phyloP scores from a whole-genome alignment of 768 basidiomycete genomes.

The Podaxis rugospora region DNA sequence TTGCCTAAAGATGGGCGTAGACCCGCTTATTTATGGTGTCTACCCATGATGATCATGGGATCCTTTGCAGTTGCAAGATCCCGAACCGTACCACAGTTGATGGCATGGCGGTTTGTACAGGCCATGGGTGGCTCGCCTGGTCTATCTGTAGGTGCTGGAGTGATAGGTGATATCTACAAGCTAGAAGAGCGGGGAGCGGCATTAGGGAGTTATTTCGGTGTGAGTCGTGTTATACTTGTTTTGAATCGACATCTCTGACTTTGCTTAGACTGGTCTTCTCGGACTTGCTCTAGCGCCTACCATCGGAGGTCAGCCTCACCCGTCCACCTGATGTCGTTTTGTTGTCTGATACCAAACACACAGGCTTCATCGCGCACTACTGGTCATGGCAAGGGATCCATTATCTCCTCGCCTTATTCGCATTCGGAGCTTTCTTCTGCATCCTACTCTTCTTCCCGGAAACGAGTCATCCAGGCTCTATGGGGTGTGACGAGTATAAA shows the following conservation, averaged over 20 bases:
- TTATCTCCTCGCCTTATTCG: conserved; percentile 34
- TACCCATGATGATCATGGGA: conserved; percentile 56
- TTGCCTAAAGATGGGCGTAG: conserved; percentile 55
- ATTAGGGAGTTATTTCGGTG: conserved; percentile 56
- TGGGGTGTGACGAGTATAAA: conserved; percentile 46
- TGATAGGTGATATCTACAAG: conserved; percentile 64
- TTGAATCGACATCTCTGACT: background rate
- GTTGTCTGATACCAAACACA: background rate
- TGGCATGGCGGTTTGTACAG: conserved; percentile 63
- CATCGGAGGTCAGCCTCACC: conserved; percentile 40
- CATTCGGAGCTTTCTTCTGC: conserved; percentile 33
- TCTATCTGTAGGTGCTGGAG: conserved; percentile 50
- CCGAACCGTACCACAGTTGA: conserved; percentile 36
- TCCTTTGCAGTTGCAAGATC: conserved; percentile 57
- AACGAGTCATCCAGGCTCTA: conserved; percentile 57
- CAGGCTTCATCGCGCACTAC: conserved; percentile 49
- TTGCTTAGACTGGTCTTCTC: conserved; percentile 42
- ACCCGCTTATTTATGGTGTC: conserved; percentile 49
- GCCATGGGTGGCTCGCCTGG: conserved; percentile 60
- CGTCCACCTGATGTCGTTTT: background rate
- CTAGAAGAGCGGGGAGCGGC: conserved; percentile 57
- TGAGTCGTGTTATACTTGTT: conserved; percentile 19
- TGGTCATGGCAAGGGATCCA: conserved; percentile 62
- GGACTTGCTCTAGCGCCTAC: conserved; percentile 61
- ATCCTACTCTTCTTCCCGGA: conserved; percentile 54